Base-by-base conservation (phyloP, 2,329 filamentous ascomycete species). In the Fusarium solani-melongenae region DNA sequence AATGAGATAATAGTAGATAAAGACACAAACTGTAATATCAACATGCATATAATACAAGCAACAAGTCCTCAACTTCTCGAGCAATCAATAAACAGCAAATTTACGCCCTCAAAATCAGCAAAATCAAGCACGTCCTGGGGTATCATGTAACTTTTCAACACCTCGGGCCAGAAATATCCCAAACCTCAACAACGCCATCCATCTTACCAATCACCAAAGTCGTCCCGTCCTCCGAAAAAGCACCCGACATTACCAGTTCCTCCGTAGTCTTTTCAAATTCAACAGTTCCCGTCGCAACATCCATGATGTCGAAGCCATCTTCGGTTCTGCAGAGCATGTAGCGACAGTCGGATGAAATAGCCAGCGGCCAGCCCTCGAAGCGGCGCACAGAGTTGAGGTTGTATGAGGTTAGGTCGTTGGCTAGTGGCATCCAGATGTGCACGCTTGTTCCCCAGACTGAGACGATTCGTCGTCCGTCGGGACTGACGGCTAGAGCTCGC, bases 291-390 rank as follows among this genome's bases (percentile, higher is more conserved):
- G 82, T 81, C 11, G 68, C 69, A 29, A 83, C 72, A 14, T 85
- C 82, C 75, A 83, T 82, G 20, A 85, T 72, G 24, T 85, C 84
- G 61, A 85, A 82, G 8, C 84, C 84, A 5, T 81, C 79, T 61
- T 85, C 84, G 0, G 81, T 85, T 66, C 84, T 78, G 69, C 82
- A 83, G 20, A 76, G 78, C 75, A 85, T 76, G 69, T 80, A 83
- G 49, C 79, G 70, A 27, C 80, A 80, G 67, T 85, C 82, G 2
- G 81, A 76, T 5, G 84, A 85, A 34, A 85, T 78, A 39, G 77
- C 79, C 60, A 85, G 72, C 22, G 84, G 83, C 83, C 83, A 85
- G 29, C 83, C 84, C 67, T 85, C 84, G 15, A 44, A 68, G 53
- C 53, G 44, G 20, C 84, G 77, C n/a, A 81, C 77, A 4, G 77